phyloP scores from a whole-genome alignment of 2,329 filamentous ascomycete genomes.

The Grosmannia huntii region DNA sequence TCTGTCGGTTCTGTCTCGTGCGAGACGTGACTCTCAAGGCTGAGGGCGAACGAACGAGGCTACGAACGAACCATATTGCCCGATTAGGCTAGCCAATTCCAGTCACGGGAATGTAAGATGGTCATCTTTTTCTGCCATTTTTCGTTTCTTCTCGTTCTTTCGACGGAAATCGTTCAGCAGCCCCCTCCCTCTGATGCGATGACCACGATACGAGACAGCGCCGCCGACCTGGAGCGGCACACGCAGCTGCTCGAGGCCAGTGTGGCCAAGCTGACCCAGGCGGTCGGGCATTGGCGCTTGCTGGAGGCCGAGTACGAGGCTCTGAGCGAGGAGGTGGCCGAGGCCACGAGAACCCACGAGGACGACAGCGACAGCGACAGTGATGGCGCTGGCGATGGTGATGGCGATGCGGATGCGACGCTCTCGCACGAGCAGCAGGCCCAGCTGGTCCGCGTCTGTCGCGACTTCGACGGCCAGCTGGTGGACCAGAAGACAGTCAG shows the following conservation, averaged over 20 bases:
- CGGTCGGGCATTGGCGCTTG: conserved; percentile 75
- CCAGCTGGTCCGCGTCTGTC: conserved; percentile 44
- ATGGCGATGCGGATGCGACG: background rate
- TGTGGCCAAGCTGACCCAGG: conserved; percentile 58
- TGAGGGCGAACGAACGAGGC: too few relatives aligned
- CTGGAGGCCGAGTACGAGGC: conserved; percentile 89
- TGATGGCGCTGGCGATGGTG: background rate
- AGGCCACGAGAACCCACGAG: background rate
- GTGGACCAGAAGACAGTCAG: conserved; percentile 44
- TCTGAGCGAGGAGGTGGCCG: conserved; percentile 63
- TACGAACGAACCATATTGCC: background rate
- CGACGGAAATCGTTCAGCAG: background rate
- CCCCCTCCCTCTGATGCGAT: conserved; percentile 16
- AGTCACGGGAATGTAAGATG: background rate
- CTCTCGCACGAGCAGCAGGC: conserved; percentile 26
- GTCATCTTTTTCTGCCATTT: background rate
- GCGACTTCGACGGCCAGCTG: conserved; percentile 48
- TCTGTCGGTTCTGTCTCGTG: too few relatives aligned
- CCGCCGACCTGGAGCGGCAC: conserved; percentile 62
- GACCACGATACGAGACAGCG: conserved; percentile 32
- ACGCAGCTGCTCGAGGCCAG: conserved; percentile 63
- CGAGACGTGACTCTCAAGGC: too few relatives aligned
- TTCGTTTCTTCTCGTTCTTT: background rate
- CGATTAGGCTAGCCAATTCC: background rate
- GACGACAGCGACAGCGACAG: background rate